Percentiles rank a stretch among this genome's conserved stretches.
Conservation (phyloP, 331 rosid species). For the Telfairia occidentalis region DNA sequence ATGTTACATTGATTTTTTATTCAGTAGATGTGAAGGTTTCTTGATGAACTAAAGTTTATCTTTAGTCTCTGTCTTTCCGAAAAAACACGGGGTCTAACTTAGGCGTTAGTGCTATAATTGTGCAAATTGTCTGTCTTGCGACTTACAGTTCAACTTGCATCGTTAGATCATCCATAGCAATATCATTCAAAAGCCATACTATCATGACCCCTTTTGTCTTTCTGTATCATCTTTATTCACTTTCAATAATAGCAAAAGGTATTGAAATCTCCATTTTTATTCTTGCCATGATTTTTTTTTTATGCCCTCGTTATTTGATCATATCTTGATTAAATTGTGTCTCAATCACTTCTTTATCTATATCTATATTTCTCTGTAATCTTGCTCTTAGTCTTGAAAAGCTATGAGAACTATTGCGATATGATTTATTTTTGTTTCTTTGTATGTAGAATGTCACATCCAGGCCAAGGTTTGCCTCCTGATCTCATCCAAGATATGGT, state of each 20-base stretch:
- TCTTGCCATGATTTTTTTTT: no score
- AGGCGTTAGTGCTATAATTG: not conserved
- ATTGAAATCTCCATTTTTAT: no score
- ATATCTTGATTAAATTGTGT: not conserved
- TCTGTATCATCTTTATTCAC: not conserved
- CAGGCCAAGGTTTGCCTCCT: constrained; percentile 62
- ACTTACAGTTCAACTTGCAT: not conserved
- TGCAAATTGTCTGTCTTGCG: not conserved
- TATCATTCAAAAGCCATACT: not conserved
- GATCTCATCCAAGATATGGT: constrained; percentile 49
- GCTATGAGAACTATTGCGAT: not conserved
- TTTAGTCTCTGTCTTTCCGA: not conserved
- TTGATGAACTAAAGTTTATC: not conserved
- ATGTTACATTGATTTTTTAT: not conserved
- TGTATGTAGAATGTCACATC: constrained; percentile 59
- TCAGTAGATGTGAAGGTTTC: not conserved
- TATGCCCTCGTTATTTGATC: not conserved
- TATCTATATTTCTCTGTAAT: not conserved
- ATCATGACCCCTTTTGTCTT: not conserved
- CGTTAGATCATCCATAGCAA: not conserved
- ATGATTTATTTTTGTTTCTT: not conserved
- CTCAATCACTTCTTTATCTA: not conserved
- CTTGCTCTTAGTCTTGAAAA: not conserved
- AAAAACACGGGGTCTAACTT: not conserved
- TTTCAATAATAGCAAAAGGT: no score